Conservation (phyloP, 192 early-diverging fungal genomes). For the Linderina pennispora region DNA sequence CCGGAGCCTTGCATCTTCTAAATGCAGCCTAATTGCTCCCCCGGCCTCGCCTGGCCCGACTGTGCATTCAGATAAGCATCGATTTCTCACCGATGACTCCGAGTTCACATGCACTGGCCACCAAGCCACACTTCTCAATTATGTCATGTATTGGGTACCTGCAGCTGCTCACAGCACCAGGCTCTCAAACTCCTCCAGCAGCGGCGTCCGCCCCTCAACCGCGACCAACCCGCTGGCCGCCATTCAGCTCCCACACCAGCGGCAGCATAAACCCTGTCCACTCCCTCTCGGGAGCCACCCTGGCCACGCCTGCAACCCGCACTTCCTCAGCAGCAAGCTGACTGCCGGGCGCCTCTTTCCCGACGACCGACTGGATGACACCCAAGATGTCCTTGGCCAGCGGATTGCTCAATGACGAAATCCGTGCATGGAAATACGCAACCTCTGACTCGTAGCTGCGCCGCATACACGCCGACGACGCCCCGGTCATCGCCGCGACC, state of each 20-base stretch:
- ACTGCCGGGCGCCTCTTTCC: constrained; percentile 1
- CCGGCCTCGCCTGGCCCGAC: no score
- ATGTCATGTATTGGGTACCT: no score
- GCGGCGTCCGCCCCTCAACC: constrained; percentile 6
- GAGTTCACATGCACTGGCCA: no score
- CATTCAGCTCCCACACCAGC: constrained; percentile 40
- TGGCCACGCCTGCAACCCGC: constrained; percentile 1
- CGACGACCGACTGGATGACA: constrained; percentile 19
- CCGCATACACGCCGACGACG: constrained; percentile 17
- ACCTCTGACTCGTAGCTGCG: constrained; percentile 30
- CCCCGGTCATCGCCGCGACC: no score
- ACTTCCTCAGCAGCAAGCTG: neutral
- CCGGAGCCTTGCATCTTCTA: no score
- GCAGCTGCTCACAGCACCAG: constrained; percentile 28
- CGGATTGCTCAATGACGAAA: constrained; percentile 25
- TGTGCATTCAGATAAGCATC: no score
- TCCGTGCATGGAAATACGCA: constrained; percentile 41
- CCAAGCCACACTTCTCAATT: no score
- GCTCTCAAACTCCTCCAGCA: constrained; percentile 34
- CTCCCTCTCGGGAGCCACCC: neutral
- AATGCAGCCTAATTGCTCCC: no score
- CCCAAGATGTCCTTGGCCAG: constrained; percentile 28
- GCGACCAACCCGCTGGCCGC: constrained; percentile 15
- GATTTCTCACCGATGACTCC: no score
- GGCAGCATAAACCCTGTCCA: constrained; percentile 41